phyloP scores from a whole-genome alignment of 208 protist species.

The Naegleria gruberi region DNA sequence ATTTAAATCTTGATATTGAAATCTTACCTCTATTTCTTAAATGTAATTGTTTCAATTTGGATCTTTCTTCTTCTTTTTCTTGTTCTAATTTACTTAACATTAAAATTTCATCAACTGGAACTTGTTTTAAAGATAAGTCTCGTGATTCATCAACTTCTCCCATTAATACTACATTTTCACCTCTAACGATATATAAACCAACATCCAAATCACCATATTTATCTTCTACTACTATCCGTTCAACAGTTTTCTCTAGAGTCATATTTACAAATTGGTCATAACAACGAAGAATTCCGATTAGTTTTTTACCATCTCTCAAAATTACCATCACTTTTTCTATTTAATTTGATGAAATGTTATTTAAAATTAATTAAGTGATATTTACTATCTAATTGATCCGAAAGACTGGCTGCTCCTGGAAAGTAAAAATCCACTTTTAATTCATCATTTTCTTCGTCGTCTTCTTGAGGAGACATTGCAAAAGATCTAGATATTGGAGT shows the following conservation, averaged over 20 bases:
- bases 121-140: neutral
- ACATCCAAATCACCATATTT: slow-evolving; percentile 19
- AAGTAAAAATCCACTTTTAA: neutral
- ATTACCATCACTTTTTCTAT: slow-evolving; percentile 26
- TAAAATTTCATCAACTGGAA: neutral
- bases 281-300: slow-evolving; percentile 22
- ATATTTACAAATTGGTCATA: slow-evolving; percentile 33
- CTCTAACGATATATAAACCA: slow-evolving; percentile 21
- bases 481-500: neutral
- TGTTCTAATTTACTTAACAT: slow-evolving; percentile 11
- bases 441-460: neutral
- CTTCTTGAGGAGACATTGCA: neutral
- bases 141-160: slow-evolving; percentile 20
- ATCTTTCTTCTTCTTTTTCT: slow-evolving; percentile 14
- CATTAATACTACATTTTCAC: slow-evolving; percentile 28
- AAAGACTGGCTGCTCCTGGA: slow-evolving; percentile 14
- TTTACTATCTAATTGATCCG: slow-evolving; percentile 18
- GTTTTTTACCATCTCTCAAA: slow-evolving; percentile 25
- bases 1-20: neutral
- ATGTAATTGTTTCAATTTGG: neutral
- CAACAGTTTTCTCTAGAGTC: slow-evolving; percentile 15
- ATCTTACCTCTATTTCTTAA: neutral
- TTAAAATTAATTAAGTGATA: neutral
- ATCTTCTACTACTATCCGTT: slow-evolving; percentile 16
- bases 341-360: neutral